Evolutionary conservation across 2,329 filamentous ascomycete species (phyloP), one percentile per base, ranked within the genome.

Genomic region (Ceratocystis cubensis): DNA sequence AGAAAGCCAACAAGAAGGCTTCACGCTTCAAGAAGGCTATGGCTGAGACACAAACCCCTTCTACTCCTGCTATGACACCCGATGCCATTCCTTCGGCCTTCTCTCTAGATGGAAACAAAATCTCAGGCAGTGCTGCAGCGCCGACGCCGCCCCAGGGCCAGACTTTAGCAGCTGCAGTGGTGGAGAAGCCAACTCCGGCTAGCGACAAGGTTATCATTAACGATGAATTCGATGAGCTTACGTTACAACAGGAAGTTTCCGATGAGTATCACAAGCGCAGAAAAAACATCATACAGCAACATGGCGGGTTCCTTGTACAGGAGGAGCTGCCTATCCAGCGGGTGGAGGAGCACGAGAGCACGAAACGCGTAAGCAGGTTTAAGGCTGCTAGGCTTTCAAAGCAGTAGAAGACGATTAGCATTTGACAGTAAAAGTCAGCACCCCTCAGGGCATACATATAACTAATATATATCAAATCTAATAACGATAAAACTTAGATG

Each of bases 221-320:
- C 30, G 75, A 1, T 66, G 67, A 68, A 70, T 1, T 70, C 70
- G 83, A 88, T 70, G 86, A 89, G 70, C 79, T 93, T 48, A 79
- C 93, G 63, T 82, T 66, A 28, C 65, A 88, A 65, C 85, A 89
- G 69, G 88, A 96, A 74, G 85, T 96, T 15, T 87, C 89, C 6
- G 83, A 84, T 46, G 89, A 95, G 73, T 96, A 96, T 75, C 88
- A 96, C 74, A 85, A 84, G 57, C 80, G 89, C 74, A 87, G 93
- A 22, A 96, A 92, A 73, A 84, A 83, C 72, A 86, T 95, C 75
- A 91, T 96, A 65, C 85, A 91, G 70, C 83, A 86, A 71, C 85
- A 94, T 71, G 91, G 91, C 64, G 91, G 91, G 2, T 96, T 96
- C 74, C 77, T 88, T 71, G 82, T 84, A 67, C 84, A 91, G 71